A percentile compares a stretch with the other conserved stretches of the same genome.
Conservation (phyloP, 306 rosid species). For the Glycine tomentella region DNA sequence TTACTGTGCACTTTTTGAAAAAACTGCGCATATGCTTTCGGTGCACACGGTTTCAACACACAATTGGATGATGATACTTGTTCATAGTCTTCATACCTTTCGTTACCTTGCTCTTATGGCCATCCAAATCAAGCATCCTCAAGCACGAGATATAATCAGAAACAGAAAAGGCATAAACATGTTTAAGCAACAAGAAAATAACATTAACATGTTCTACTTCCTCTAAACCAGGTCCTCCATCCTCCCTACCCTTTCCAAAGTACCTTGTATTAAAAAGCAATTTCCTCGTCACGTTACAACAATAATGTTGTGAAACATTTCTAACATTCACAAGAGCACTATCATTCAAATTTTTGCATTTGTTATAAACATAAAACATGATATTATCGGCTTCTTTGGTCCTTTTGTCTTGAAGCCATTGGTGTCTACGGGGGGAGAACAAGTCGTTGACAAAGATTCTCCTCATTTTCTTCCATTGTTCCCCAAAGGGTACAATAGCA, state of each 20-base stretch:
- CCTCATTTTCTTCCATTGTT: slow-evolving; percentile 48
- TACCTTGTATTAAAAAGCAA: slow-evolving; percentile 52
- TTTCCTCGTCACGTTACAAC: slow-evolving; percentile 44
- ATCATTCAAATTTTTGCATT: background rate
- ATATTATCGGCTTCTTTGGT: slow-evolving; percentile 49
- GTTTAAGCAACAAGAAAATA: slow-evolving; percentile 39
- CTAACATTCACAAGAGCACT: slow-evolving; percentile 38
- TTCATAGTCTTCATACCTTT: background rate
- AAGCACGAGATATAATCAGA: slow-evolving; percentile 43
- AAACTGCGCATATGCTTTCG: too few relatives aligned
- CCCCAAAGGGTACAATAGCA: slow-evolving; percentile 23
- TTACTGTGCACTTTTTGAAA: too few relatives aligned
- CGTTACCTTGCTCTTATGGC: slow-evolving; percentile 8
- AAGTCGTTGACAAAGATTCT: slow-evolving; percentile 14
- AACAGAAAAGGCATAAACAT: slow-evolving; percentile 44
- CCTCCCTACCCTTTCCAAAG: slow-evolving; percentile 46
- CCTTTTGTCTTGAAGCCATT: slow-evolving; percentile 30
- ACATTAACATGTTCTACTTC: slow-evolving; percentile 43
- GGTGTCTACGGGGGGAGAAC: background rate
- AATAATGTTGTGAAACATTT: slow-evolving; percentile 37
- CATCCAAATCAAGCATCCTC: background rate
- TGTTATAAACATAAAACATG: slow-evolving; percentile 31
- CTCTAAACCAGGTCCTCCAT: slow-evolving; percentile 41
- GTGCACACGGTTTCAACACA: too few relatives aligned
- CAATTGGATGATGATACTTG: background rate